These are phyloP conservation scores for Gossypium gossypioides DNA, from an alignment of 441 rosid genomes.

Conservation along the genomic window DNA sequence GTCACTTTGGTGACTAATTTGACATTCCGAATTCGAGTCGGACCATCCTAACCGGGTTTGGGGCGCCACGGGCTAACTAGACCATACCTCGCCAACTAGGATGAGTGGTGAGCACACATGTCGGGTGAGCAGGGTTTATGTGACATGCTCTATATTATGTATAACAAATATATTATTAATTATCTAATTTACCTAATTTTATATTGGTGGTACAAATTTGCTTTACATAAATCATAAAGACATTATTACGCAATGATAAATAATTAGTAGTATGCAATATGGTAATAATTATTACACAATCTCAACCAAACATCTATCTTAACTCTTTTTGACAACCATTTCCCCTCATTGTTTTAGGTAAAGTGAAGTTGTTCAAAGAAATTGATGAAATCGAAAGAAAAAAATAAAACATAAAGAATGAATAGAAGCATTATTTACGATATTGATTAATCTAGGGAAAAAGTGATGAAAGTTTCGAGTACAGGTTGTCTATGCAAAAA, in stretches of 20 bases:
- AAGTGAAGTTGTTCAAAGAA: not conserved
- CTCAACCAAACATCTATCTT: not conserved
- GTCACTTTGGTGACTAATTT: too few species aligned
- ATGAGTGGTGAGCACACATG: too few species aligned
- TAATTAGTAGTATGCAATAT: not conserved
- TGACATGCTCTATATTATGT: too few species aligned
- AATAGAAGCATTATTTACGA: too few species aligned
- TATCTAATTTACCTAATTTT: not conserved
- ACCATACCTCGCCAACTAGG: too few species aligned
- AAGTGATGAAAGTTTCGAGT: not conserved
- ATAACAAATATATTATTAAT: too few species aligned
- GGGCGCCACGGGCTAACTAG: too few species aligned
- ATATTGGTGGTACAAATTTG: not conserved
- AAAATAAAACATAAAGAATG: not conserved
- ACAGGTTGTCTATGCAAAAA: not conserved
- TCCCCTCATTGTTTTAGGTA: slow-evolving; percentile 5
- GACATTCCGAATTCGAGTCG: too few species aligned
- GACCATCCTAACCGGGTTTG: too few species aligned
- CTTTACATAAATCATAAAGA: not conserved
- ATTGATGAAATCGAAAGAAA: not conserved
- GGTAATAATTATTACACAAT: not conserved
- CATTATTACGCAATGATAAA: not conserved
- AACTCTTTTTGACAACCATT: not conserved
- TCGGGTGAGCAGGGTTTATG: too few species aligned
- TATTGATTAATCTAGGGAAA: not conserved